Evolutionary conservation across 2,329 filamentous ascomycete species (phyloP).

Genomic region (Lachnellula arida): DNA sequence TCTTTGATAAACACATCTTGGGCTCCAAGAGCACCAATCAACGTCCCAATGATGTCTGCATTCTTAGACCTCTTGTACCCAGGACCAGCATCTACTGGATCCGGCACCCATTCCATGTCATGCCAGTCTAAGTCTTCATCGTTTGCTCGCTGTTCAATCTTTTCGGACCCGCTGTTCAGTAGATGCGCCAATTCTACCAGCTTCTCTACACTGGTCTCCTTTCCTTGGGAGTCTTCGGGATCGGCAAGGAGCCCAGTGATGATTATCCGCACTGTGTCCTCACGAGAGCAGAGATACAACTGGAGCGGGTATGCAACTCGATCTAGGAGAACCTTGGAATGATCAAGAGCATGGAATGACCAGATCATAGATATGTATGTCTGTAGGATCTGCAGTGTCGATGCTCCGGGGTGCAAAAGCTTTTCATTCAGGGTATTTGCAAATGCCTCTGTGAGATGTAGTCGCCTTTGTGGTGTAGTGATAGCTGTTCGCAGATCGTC

Average conservation of each 20-base stretch:
- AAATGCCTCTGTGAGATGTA: slow-evolving; percentile 67
- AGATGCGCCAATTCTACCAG: slow-evolving; percentile 64
- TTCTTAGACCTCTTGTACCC: slow-evolving; percentile 87
- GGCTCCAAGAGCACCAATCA: slow-evolving; percentile 82
- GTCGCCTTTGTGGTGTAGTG: slow-evolving; percentile 61
- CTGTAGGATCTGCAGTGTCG: slow-evolving; percentile 69
- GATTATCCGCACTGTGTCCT: slow-evolving; percentile 74
- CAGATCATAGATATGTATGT: slow-evolving; percentile 77
- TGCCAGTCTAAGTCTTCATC: slow-evolving; percentile 79
- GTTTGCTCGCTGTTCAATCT: slow-evolving; percentile 47
- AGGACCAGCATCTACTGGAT: slow-evolving; percentile 86
- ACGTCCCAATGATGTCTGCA: slow-evolving; percentile 85
- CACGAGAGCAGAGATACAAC: slow-evolving; percentile 69
- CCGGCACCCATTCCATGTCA: slow-evolving; percentile 89
- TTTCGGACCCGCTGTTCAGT: slow-evolving; percentile 43
- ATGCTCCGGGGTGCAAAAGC: slow-evolving; percentile 70
- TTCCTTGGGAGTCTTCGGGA: slow-evolving; percentile 40
- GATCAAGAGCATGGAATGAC: slow-evolving; percentile 69
- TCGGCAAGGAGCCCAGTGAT: slow-evolving; percentile 68
- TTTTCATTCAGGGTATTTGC: slow-evolving; percentile 59
- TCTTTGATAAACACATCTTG: slow-evolving; percentile 93
- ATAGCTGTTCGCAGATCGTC: slow-evolving; percentile 70
- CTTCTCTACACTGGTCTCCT: slow-evolving; percentile 40
- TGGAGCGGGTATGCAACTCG: slow-evolving; percentile 69
- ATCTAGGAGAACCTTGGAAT: slow-evolving; percentile 72